Base-by-base conservation (phyloP, 75 land plant species). In the Pinus tabuliformis region DNA sequence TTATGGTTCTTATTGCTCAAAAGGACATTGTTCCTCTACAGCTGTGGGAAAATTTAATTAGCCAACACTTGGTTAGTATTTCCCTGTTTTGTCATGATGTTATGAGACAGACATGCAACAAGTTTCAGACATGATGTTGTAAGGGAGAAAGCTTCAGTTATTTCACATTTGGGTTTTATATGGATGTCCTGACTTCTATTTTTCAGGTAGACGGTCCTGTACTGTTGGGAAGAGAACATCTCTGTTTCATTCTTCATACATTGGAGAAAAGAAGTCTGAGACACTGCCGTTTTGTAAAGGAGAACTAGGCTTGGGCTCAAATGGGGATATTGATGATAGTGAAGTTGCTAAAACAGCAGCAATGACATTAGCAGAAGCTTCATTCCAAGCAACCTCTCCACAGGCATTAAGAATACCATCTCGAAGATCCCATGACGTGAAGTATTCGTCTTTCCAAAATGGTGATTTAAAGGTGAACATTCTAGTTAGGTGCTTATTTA, bases 171-270 rank as follows among this genome's bases (percentile, higher is more conserved):
- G 26, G 12, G 3, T 61, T 3, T 61, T 61, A 3, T 61, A 61
- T 61, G 62, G n/a, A 24, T 26, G 1, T 9, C 22, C 62, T 61
- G 22, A 61, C 62, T 61, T 28, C 62, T 61, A 61, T 61, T 22
- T 61, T 61, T 22, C 62, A 61, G 62, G 62, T 61, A 61, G 62
- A 61, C 62, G 62, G 22, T 61, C 62, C 62, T 26, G 26, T n/a
- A 61, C 22, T 58, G 97, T 91, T 80, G 91, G 94, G 26, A 96
- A 96, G 78, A 86, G 99, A 30, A 93, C 94, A 26, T 95, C 99
- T 60, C 85, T 94, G 1, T 74, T 91, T 57, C 90, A 91, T 74
- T 80, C 84, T 22, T 75, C 79, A 59, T 76, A 61, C 78, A 60
- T 75, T 24, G 59, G 76, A 75, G 84, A 88, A 45, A 84, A 56